Evolutionary conservation across 2,329 filamentous ascomycete genomes (phyloP).

Genomic region (Colletotrichum gigasporum): DNA sequence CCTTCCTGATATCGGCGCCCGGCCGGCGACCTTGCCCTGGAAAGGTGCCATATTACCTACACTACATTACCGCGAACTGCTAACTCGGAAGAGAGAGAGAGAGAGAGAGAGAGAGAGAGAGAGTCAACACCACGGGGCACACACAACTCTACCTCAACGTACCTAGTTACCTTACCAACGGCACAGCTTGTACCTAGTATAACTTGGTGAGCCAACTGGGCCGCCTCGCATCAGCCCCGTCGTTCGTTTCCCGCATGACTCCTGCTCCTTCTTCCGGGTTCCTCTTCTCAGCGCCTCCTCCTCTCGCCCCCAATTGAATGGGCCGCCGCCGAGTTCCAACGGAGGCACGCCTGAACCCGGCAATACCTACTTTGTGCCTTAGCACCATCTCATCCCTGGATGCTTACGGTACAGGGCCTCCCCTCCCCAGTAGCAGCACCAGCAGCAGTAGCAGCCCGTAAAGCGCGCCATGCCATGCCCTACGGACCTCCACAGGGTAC

Average conservation of each 20-base stretch:
- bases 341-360: too few relatives aligned
- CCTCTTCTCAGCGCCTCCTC: too few relatives aligned
- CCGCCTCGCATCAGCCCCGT: conserved; percentile 15
- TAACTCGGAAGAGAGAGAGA: too few relatives aligned
- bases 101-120: background rate
- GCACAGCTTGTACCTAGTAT: too few relatives aligned
- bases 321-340: background rate
- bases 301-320: background rate
- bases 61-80: too few relatives aligned
- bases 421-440: background rate
- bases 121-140: background rate
- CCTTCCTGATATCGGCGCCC: too few relatives aligned
- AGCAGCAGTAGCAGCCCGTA: background rate
- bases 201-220: background rate
- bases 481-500: too few relatives aligned
- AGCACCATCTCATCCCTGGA: background rate
- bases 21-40: too few relatives aligned
- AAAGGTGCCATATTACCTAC: too few relatives aligned
- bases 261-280: background rate
- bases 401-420: conserved; percentile 4
- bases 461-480: conserved; percentile 22
- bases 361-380: too few relatives aligned
- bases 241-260: conserved; percentile 2
- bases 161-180: too few relatives aligned
- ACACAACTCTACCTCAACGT: too few relatives aligned